Evolutionary conservation across 208 protist species (phyloP).

Genomic region (Wallacemonas sp.): DNA sequence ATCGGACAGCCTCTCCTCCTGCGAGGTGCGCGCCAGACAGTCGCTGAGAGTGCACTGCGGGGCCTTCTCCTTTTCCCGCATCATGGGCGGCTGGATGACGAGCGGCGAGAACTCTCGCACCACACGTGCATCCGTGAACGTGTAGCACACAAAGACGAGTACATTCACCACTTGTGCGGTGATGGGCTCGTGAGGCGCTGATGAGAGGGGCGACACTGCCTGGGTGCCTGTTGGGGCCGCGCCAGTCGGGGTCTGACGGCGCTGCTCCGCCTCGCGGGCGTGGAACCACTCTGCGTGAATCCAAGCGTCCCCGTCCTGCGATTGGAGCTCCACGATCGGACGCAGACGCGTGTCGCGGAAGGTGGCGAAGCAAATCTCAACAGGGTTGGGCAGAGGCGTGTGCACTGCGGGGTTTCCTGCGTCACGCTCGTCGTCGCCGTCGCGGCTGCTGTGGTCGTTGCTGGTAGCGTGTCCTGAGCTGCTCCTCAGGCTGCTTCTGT

Average conservation of each 20-base stretch:
- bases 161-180: no score
- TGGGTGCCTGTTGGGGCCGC: no score
- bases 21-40: slow-evolving; percentile 38
- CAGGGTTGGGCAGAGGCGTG: slow-evolving; percentile 3
- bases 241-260: no score
- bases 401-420: background rate
- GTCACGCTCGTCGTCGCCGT: slow-evolving; percentile 10
- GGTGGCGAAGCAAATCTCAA: slow-evolving; percentile 2
- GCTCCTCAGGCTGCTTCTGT: background rate
- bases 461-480: background rate
- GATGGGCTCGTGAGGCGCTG: no score
- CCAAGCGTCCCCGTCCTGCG: slow-evolving; percentile 1
- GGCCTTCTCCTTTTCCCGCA: slow-evolving; percentile 1
- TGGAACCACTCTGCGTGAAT: background rate
- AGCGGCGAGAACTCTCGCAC: slow-evolving; percentile 6
- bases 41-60: slow-evolving; percentile 44
- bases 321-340: background rate
- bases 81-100: slow-evolving; percentile 4
- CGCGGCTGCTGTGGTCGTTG: slow-evolving; percentile 1
- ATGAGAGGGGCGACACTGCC: background rate
- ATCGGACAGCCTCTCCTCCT: slow-evolving; percentile 56
- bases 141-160: slow-evolving; percentile 4
- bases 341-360: background rate
- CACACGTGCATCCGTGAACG: slow-evolving; percentile 1
- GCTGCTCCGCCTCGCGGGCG: background rate